These are phyloP conservation scores for Solanum peruvianum DNA, from an alignment of 257 asterid species.

Conservation along the genomic window DNA sequence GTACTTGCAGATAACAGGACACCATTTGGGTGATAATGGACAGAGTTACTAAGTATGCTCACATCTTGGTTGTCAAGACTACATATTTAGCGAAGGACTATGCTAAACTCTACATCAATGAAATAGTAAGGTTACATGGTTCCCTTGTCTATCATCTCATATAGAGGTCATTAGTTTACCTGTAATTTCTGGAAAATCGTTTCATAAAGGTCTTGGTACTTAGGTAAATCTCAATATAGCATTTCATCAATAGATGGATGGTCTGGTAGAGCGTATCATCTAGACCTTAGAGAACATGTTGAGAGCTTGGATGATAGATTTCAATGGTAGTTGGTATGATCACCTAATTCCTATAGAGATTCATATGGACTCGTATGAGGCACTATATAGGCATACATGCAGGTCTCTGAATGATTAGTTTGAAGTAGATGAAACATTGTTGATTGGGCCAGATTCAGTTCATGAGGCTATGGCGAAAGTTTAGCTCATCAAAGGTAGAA, in stretches of 20 bases:
- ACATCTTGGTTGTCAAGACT: neutral
- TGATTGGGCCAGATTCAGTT: no score
- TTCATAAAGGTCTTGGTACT: neutral
- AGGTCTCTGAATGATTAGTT: no score
- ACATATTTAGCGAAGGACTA: no score
- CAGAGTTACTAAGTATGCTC: neutral
- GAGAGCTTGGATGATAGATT: neutral
- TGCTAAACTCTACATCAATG: neutral
- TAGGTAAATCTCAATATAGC: neutral
- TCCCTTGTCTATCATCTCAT: no score
- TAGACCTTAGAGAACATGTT: neutral
- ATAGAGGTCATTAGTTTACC: neutral
- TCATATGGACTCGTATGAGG: neutral
- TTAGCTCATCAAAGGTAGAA: neutral
- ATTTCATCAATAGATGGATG: neutral
- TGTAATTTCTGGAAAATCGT: no score
- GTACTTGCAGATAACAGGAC: neutral
- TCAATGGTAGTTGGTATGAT: neutral
- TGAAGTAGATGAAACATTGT: neutral
- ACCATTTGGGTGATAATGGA: neutral
- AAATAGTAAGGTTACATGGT: neutral
- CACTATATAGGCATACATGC: neutral
- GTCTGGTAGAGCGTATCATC: neutral
- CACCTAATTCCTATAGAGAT: neutral
- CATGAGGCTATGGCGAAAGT: neutral